Evolutionary conservation across 1,284 basidiomycete species (phyloP).

Genomic region (Rhodofomes roseus): DNA sequence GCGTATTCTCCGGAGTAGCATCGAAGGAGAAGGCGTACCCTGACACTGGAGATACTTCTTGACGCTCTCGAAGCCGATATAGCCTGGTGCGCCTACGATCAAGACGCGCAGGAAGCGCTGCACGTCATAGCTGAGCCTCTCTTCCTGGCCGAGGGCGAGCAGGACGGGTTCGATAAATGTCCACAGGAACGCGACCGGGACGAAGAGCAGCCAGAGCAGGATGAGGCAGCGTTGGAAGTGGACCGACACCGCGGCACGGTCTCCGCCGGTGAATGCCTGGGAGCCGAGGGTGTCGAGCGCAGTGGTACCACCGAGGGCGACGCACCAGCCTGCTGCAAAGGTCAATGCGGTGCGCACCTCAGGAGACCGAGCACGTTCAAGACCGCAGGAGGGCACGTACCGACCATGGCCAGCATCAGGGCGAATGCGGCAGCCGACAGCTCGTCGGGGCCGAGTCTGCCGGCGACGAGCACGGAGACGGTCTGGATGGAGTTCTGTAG

Average conservation of each 20-base stretch:
- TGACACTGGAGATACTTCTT: slow-evolving; percentile 81
- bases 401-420: slow-evolving; percentile 73
- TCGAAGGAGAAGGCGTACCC: slow-evolving; percentile 38
- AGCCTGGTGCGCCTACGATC: slow-evolving; percentile 62
- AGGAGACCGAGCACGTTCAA: background rate
- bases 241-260: slow-evolving; percentile 51
- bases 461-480: slow-evolving; percentile 55
- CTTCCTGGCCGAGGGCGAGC: slow-evolving; percentile 59
- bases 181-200: slow-evolving; percentile 63
- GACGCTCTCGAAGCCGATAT: slow-evolving; percentile 71
- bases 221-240: slow-evolving; percentile 67
- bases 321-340: slow-evolving; percentile 55
- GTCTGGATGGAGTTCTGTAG: slow-evolving; percentile 74
- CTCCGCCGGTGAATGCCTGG: slow-evolving; percentile 66
- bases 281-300: slow-evolving; percentile 76
- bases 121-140: slow-evolving; percentile 50
- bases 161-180: slow-evolving; percentile 56
- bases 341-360: slow-evolving; percentile 6
- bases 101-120: slow-evolving; percentile 63
- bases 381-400: slow-evolving; percentile 41
- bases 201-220: slow-evolving; percentile 56
- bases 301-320: slow-evolving; percentile 74
- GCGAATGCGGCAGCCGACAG: slow-evolving; percentile 70
- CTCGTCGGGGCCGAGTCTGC: slow-evolving; percentile 63
- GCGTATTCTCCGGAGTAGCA: background rate